Base-by-base conservation (phyloP, 805 yeast species). In the Lipomyces yamadae region DNA sequence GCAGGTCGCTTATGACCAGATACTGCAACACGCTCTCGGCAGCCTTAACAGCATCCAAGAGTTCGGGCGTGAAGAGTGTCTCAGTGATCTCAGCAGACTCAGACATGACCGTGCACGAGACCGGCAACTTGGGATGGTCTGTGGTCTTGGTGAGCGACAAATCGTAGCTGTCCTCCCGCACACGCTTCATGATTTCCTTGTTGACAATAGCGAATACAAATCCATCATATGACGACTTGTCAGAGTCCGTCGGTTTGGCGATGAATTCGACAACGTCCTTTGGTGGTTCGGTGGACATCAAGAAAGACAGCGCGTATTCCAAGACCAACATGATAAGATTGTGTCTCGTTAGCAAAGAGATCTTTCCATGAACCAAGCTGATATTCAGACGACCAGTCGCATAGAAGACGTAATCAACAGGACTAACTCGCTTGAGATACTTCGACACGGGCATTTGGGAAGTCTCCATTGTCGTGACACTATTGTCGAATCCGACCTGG, bases 341-440 rank as follows among this genome's bases (percentile, higher is more conserved):
- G 77, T 91, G 93, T 81, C 98, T 88, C 68, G 96, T 86, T 68
- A 85, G 81, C 78, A 93, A 82, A 64, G 83, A 84, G 76, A 92
- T 82, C 69, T 83, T 85, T 58, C 88, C 82, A 65, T 83, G 79
- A 65, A 92, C 79, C 64, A 85, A 82, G 67, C 86, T 86, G 68
- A 95, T 83, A 77, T 91, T 88, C 66, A 86, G 81, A 78, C 99
- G 88, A 69, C 99, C 99, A 65, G 97, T 85, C 55, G 97, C 96
- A 76, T 91, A 95, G 48, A 90, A 81, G 10, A 83, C 78, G 77
- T 78, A 91, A 67, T 82, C 80, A 72, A 88, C 87, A 33, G 87
- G 80, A 59, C 86, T 84, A 75, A 89, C 96, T 76, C 85, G 83
- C 72, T 87, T 81, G 70, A 82, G 52, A 37, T 53, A 57, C 13